Evolutionary conservation across 352 stramenopile species (phyloP).

Genomic region (Pythium aquatile): DNA sequence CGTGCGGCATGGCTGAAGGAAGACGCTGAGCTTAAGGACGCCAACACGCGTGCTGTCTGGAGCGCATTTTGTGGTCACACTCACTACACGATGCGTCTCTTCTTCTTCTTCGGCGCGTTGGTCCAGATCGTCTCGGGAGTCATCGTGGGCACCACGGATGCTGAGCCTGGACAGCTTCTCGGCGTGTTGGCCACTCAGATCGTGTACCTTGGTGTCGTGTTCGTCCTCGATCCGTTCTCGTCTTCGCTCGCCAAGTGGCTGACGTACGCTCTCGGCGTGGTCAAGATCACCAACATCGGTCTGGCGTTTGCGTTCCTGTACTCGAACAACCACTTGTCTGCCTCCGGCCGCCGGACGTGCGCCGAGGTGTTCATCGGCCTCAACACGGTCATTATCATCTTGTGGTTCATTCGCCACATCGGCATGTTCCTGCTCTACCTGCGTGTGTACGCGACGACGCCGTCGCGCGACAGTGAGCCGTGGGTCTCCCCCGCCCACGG

Average conservation of each 20-base stretch:
- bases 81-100: slow-evolving; percentile 62
- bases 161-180: slow-evolving; percentile 55
- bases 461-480: slow-evolving; percentile 28
- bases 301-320: slow-evolving; percentile 60
- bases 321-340: slow-evolving; percentile 47
- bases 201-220: slow-evolving; percentile 56
- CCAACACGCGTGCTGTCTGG: slow-evolving; percentile 57
- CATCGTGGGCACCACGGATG: slow-evolving; percentile 55
- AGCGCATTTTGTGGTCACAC: slow-evolving; percentile 65
- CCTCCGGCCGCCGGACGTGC: slow-evolving; percentile 30
- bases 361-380: slow-evolving; percentile 57
- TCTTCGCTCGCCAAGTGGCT: slow-evolving; percentile 40
- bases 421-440: slow-evolving; percentile 60
- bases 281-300: slow-evolving; percentile 61
- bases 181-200: slow-evolving; percentile 46
- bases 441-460: slow-evolving; percentile 46
- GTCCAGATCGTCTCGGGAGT: slow-evolving; percentile 60
- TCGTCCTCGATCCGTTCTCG: slow-evolving; percentile 53
- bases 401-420: slow-evolving; percentile 58
- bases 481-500: slow-evolving; percentile 14
- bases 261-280: slow-evolving; percentile 43
- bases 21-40: slow-evolving; percentile 53
- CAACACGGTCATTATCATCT: slow-evolving; percentile 57
- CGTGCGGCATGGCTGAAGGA: slow-evolving; percentile 56
- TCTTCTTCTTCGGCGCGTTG: slow-evolving; percentile 56